Evolutionary conservation across 768 basidiomycete genomes (phyloP).

Genomic region (Phylloporus arenicola): DNA sequence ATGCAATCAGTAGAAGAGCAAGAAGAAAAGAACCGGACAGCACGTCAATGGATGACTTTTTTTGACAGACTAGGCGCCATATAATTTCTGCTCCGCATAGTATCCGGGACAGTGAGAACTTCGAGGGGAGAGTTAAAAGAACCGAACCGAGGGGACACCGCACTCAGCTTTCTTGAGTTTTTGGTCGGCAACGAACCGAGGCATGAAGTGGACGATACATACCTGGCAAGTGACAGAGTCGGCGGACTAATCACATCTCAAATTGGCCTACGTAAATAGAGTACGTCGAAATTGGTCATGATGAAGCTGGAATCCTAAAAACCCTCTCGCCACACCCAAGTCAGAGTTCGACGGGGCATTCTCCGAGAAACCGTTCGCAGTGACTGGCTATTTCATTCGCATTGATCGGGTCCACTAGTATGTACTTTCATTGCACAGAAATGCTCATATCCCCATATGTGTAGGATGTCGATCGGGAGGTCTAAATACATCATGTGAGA

Average conservation of each 20-base stretch:
- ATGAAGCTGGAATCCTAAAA: not conserved
- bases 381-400: not conserved
- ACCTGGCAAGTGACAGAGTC: too few relatives aligned
- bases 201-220: not conserved
- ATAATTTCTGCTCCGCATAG: constrained; percentile 1
- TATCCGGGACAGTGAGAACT: not conserved
- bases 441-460: constrained; percentile 7
- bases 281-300: not conserved
- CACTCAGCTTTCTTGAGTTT: not conserved
- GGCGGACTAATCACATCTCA: constrained; percentile 16
- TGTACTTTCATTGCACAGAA: constrained; percentile 14
- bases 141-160: constrained; percentile 6
- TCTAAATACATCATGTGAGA: not conserved
- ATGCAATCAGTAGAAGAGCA: not conserved
- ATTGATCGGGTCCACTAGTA: not conserved
- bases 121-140: not conserved
- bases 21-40: not conserved
- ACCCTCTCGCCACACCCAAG: not conserved
- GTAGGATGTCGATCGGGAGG: constrained; percentile 8
- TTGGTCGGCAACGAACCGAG: not conserved
- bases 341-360: not conserved
- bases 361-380: not conserved
- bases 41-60: not conserved
- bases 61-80: not conserved
- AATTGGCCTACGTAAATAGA: constrained; percentile 9